Conservation (phyloP, 202 grass and related monocot genomes). For the Brachypodium distachyon region DNA sequence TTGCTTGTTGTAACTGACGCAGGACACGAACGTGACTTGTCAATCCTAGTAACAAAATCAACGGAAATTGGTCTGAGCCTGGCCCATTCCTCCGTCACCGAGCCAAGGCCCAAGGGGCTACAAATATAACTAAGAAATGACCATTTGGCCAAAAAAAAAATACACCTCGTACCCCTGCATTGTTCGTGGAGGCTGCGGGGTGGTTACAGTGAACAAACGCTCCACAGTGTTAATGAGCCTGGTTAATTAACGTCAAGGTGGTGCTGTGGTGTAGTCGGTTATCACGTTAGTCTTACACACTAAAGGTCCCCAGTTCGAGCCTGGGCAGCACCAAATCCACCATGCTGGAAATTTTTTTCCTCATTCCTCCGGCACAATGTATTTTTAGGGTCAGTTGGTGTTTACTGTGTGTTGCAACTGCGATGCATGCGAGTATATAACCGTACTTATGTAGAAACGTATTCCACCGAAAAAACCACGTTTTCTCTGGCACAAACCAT, state of each 20-base stretch:
- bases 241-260: not conserved
- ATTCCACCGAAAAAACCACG: no score
- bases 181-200: no score
- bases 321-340: not conserved
- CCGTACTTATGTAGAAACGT: no score
- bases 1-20: slow-evolving; percentile 16
- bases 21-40: slow-evolving; percentile 1
- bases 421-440: no score
- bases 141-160: no score
- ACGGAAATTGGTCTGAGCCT: no score
- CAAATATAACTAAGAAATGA: no score
- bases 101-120: no score
- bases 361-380: not conserved
- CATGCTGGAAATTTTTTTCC: not conserved
- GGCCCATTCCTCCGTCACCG: no score
- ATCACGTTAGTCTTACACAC: slow-evolving; percentile 3
- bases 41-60: not conserved
- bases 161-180: no score
- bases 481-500: no score
- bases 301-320: slow-evolving; percentile 15
- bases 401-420: not conserved
- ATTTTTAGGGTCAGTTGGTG: no score
- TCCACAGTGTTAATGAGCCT: not conserved
- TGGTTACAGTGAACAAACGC: not conserved
- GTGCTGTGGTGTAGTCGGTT: slow-evolving; percentile 63